phyloP scores from a whole-genome alignment of 805 yeast species.

The Pichia ethanolica region DNA sequence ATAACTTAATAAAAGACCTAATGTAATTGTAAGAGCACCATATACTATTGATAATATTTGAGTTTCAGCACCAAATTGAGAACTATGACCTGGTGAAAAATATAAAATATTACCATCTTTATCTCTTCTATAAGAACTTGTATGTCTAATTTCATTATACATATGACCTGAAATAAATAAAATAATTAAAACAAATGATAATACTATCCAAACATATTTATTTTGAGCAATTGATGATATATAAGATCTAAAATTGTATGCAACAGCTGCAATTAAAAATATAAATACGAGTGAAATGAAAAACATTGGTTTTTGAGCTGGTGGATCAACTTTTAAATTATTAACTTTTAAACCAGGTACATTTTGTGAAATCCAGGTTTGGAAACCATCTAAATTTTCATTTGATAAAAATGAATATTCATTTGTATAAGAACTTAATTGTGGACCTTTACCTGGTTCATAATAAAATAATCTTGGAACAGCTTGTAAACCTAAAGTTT shows the following conservation, averaged over 20 bases:
- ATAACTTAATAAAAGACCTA: constrained; percentile 51
- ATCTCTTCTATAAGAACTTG: constrained; percentile 50
- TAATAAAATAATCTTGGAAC: constrained; percentile 66
- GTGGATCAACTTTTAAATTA: constrained; percentile 1
- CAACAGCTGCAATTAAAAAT: constrained; percentile 17
- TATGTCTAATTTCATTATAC: constrained; percentile 80
- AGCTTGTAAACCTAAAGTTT: constrained; percentile 47
- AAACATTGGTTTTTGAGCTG: constrained; percentile 16
- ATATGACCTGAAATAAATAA: constrained; percentile 84
- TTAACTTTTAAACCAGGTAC: constrained; percentile 5
- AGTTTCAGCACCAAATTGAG: constrained; percentile 82
- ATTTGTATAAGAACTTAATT: constrained; percentile 16
- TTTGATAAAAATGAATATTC: constrained; percentile 43
- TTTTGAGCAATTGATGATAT: constrained; percentile 37
- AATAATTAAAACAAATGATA: constrained; percentile 54
- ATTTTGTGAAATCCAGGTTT: constrained; percentile 7
- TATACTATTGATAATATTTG: constrained; percentile 73
- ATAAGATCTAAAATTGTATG: constrained; percentile 26
- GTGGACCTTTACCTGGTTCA: constrained; percentile 21
- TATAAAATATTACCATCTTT: constrained; percentile 32
- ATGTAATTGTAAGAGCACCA: constrained; percentile 55
- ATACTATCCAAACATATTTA: constrained; percentile 65
- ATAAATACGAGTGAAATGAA: constrained; percentile 31
- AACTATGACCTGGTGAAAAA: constrained; percentile 53
- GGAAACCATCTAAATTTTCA: constrained; percentile 26